phyloP scores from a whole-genome alignment of 1,284 basidiomycete species.

The Wallemia hederae region DNA sequence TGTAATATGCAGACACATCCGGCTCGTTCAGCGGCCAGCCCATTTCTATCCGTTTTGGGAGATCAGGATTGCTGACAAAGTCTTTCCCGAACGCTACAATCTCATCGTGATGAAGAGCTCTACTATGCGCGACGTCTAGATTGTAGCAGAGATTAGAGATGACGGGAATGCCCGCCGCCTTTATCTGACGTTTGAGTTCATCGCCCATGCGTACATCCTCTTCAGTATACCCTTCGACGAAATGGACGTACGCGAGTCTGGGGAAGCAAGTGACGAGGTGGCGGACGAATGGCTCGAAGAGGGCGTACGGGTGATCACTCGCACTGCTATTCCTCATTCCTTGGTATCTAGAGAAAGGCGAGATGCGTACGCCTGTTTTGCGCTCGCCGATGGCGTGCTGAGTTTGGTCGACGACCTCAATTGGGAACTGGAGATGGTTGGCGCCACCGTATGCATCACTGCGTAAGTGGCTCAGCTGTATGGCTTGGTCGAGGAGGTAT shows the following conservation, averaged over 20 bases:
- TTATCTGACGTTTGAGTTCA: background rate
- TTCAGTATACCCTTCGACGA: conserved; percentile 18
- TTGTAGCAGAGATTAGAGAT: background rate
- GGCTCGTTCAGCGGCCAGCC: background rate
- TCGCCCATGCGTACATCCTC: background rate
- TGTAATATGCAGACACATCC: background rate
- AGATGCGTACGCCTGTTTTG: conserved; percentile 24
- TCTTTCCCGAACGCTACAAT: background rate
- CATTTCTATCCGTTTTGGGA: background rate
- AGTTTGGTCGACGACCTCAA: conserved; percentile 20
- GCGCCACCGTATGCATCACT: conserved; percentile 31
- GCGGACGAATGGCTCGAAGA: conserved; percentile 12
- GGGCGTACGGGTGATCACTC: conserved; percentile 18
- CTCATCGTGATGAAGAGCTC: background rate
- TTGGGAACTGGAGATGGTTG: conserved; percentile 13
- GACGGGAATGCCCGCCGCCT: background rate
- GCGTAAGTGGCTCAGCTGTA: conserved; percentile 20
- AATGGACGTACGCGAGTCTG: conserved; percentile 28
- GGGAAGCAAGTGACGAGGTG: conserved; percentile 19
- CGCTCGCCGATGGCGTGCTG: conserved; percentile 23
- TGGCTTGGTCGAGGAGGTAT: background rate
- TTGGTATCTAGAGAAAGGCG: conserved; percentile 26
- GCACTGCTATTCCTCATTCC: conserved; percentile 15
- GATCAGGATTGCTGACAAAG: background rate
- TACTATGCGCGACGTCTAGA: background rate